Evolutionary conservation across 2,329 filamentous ascomycete genomes (phyloP).

Genomic region (Calonectria hawksworthii): DNA sequence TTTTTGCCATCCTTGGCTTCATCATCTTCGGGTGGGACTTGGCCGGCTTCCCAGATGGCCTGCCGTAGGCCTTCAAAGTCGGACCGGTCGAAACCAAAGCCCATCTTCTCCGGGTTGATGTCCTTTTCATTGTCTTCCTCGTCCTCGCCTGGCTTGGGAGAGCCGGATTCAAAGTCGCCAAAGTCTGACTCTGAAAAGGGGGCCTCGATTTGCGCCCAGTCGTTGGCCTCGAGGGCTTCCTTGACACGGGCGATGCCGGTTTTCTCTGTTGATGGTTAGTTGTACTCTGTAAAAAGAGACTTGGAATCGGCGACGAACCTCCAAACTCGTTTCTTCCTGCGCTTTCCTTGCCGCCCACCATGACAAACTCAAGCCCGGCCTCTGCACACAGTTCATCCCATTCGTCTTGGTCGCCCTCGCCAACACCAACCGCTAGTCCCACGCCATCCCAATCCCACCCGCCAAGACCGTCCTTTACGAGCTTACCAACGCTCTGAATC

Average conservation of each 20-base stretch:
- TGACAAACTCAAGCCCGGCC: slow-evolving; percentile 74
- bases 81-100: slow-evolving; percentile 65
- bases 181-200: slow-evolving; percentile 47
- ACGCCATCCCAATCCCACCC: slow-evolving; percentile 77
- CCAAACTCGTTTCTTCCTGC: slow-evolving; percentile 69
- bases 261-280: slow-evolving; percentile 61
- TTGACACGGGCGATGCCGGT: slow-evolving; percentile 70
- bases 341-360: slow-evolving; percentile 57
- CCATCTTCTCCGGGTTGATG: slow-evolving; percentile 62
- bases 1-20: slow-evolving; percentile 19
- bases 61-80: slow-evolving; percentile 67
- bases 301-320: slow-evolving; percentile 52
- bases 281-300: not conserved
- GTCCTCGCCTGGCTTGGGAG: slow-evolving; percentile 49
- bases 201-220: slow-evolving; percentile 64
- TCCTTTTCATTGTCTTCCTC: slow-evolving; percentile 49
- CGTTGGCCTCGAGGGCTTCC: slow-evolving; percentile 76
- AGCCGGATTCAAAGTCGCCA: slow-evolving; percentile 51
- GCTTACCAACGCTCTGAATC: slow-evolving; percentile 66
- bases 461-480: slow-evolving; percentile 70
- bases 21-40: slow-evolving; percentile 44
- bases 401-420: slow-evolving; percentile 62
- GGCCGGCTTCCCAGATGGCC: slow-evolving; percentile 64
- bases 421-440: slow-evolving; percentile 70
- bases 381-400: slow-evolving; percentile 74